A percentile compares a stretch with the other conserved stretches of the same genome.
Conservation (phyloP, 768 basidiomycete genomes). For the Leccinum olivaceopallidum region DNA sequence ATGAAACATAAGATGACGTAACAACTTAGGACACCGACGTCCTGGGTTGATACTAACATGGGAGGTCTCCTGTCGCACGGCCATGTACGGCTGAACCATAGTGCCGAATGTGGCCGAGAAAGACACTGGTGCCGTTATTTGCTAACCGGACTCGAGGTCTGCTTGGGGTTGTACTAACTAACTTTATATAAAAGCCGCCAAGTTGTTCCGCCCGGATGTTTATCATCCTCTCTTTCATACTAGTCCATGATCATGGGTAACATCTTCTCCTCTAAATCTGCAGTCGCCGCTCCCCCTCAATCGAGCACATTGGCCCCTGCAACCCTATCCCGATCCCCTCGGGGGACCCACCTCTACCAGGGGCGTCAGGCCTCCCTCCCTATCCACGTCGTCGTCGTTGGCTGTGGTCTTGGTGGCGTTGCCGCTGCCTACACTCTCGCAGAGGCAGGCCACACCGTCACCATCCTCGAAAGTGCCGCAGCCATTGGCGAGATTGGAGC, state of each 20-base stretch:
- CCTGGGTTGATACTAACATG: not conserved
- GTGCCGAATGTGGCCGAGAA: not conserved
- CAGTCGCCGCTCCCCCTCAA: not conserved
- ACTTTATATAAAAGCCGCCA: too few relatives aligned
- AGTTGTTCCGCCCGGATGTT: not conserved
- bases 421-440: conserved; percentile 46
- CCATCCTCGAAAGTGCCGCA: conserved; percentile 44
- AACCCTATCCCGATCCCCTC: not conserved
- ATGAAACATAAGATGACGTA: not conserved
- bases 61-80: not conserved
- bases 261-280: not conserved
- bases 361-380: conserved; percentile 26
- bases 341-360: conserved; percentile 14
- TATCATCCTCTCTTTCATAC: not conserved
- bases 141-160: not conserved
- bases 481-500: conserved; percentile 48
- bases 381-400: conserved; percentile 45
- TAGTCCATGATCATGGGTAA: not conserved
- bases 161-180: not conserved
- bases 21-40: not conserved
- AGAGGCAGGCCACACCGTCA: conserved; percentile 48
- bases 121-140: not conserved
- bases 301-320: not conserved
- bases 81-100: not conserved
- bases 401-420: conserved; percentile 53